A percentile compares a stretch with the other conserved stretches of the same genome.
These are phyloP conservation scores for Melanomma pulvis-pyrius DNA, from an alignment of 495 filamentous ascomycete genomes.

Conservation along the genomic window DNA sequence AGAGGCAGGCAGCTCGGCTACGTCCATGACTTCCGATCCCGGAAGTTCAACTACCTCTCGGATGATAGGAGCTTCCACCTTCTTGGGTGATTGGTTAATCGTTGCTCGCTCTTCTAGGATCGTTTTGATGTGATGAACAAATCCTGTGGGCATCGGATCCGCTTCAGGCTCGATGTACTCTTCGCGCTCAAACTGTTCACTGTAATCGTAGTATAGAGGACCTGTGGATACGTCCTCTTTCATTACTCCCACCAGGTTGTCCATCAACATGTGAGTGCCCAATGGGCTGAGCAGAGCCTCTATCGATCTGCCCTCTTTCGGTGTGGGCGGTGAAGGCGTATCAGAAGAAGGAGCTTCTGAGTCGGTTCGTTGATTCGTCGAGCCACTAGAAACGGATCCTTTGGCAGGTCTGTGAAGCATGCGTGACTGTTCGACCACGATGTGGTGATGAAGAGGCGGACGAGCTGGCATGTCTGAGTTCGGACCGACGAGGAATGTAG, in stretches of 20 bases:
- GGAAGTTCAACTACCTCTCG: constrained; percentile 41
- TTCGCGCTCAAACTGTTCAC: constrained; percentile 36
- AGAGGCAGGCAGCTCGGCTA: constrained; percentile 35
- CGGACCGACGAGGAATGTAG: not conserved
- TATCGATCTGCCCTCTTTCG: constrained; percentile 37
- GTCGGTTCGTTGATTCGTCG: constrained; percentile 29
- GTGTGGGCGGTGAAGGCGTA: constrained; percentile 41
- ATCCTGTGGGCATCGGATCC: constrained; percentile 21
- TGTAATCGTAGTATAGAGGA: constrained; percentile 37
- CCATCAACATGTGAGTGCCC: constrained; percentile 9
- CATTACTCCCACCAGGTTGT: not conserved
- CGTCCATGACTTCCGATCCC: constrained; percentile 28
- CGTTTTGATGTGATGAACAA: constrained; percentile 32
- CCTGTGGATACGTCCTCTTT: constrained; percentile 3
- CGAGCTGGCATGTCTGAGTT: constrained; percentile 12
- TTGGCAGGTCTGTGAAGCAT: constrained; percentile 15
- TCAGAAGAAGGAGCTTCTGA: constrained; percentile 42
- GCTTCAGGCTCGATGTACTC: constrained; percentile 13
- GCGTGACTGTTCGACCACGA: constrained; percentile 16
- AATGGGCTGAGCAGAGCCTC: constrained; percentile 37
- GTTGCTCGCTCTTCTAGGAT: constrained; percentile 34
- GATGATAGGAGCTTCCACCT: constrained; percentile 5
- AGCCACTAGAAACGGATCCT: constrained; percentile 27
- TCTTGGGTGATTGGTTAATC: not conserved
- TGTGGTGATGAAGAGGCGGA: constrained; percentile 19